Conservation (phyloP, 192 early-diverging fungal genomes). For the Backusella tarrabulga region DNA sequence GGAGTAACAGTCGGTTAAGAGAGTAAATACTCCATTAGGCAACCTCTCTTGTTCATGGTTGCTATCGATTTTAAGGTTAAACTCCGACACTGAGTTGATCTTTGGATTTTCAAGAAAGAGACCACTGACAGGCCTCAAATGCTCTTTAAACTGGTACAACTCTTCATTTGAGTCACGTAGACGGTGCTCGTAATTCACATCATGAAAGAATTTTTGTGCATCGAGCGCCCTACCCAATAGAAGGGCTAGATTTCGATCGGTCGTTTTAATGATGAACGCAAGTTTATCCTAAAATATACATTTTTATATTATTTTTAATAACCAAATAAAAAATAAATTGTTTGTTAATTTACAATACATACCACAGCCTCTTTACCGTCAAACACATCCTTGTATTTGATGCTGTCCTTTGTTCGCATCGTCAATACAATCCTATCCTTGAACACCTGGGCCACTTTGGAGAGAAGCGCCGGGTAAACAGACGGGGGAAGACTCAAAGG, state of each 20-base stretch:
- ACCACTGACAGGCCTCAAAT: conserved; percentile 22
- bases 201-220: conserved; percentile 88
- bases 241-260: conserved; percentile 85
- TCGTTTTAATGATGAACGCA: conserved; percentile 73
- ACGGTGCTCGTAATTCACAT: conserved; percentile 84
- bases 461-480: conserved; percentile 75
- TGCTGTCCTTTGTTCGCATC: conserved; percentile 68
- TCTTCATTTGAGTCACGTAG: conserved; percentile 83
- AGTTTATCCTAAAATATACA: conserved; percentile 64
- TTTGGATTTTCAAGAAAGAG: neutral
- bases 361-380: conserved; percentile 87
- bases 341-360: conserved; percentile 17
- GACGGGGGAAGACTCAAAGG: conserved; percentile 22
- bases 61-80: conserved; percentile 3
- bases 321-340: neutral
- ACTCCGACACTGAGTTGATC: neutral
- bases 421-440: conserved; percentile 53
- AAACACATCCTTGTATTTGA: conserved; percentile 85
- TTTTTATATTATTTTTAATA: neutral
- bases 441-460: conserved; percentile 67
- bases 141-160: conserved; percentile 77
- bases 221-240: conserved; percentile 87
- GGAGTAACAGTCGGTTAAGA: conserved; percentile 91
- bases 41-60: conserved; percentile 34
- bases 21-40: conserved; percentile 86